Conservation (phyloP, 805 yeast genomes). For the Ogataea corticis region DNA sequence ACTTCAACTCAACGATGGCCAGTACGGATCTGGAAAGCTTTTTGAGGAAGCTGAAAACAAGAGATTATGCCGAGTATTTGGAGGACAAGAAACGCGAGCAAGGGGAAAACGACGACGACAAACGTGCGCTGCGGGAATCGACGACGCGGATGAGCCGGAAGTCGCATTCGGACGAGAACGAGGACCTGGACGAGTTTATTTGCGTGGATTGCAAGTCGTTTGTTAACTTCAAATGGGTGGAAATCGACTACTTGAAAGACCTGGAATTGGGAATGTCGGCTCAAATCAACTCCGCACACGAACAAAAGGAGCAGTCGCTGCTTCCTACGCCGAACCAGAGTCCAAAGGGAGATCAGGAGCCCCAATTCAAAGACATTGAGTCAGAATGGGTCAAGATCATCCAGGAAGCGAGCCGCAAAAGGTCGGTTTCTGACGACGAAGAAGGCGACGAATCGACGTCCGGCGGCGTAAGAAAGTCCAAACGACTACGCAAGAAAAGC, state of each 20-base stretch:
- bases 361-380: constrained; percentile 25
- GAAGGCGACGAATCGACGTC: constrained; percentile 28
- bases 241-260: constrained; percentile 32
- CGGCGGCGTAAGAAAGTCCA: constrained; percentile 34
- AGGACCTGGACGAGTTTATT: constrained; percentile 41
- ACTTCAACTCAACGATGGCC: constrained; percentile 11
- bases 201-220: constrained; percentile 52
- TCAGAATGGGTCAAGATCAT: constrained; percentile 26
- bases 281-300: neutral
- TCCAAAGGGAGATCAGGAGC: constrained; percentile 21
- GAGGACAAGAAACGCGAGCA: constrained; percentile 3
- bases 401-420: constrained; percentile 28
- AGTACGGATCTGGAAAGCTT: constrained; percentile 14
- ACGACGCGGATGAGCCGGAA: constrained; percentile 19
- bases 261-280: constrained; percentile 9
- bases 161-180: constrained; percentile 11
- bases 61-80: constrained; percentile 7
- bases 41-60: constrained; percentile 8
- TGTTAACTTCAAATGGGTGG: constrained; percentile 49
- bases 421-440: constrained; percentile 36
- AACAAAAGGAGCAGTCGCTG: constrained; percentile 7
- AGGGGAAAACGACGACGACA: constrained; percentile 11
- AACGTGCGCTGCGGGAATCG: constrained; percentile 16
- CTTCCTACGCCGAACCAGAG: constrained; percentile 34
- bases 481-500: constrained; percentile 34